These are phyloP conservation scores for Russula griseocarnosa DNA, from an alignment of 768 basidiomycete genomes.

Conservation along the genomic window DNA sequence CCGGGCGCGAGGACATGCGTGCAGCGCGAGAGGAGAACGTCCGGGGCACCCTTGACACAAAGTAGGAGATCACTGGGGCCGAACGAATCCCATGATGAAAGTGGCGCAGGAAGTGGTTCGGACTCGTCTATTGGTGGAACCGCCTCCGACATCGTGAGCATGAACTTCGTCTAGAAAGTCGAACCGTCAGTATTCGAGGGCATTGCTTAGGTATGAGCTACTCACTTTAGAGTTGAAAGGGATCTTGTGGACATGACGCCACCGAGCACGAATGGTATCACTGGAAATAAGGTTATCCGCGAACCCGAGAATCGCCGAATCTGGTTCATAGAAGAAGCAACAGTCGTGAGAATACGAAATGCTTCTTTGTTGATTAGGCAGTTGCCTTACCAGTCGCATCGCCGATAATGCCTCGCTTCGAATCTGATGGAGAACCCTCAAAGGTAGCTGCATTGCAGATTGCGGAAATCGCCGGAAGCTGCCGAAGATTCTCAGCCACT, in stretches of 20 bases:
- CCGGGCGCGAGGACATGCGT: constrained; percentile 38
- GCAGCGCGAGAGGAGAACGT: constrained; percentile 45
- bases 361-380: background rate
- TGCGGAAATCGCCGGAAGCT: constrained; percentile 41
- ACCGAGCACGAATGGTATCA: constrained; percentile 13
- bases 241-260: constrained; percentile 33
- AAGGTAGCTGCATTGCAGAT: constrained; percentile 53
- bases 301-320: constrained; percentile 54
- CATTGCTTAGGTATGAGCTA: constrained; percentile 17
- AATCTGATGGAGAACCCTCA: constrained; percentile 34
- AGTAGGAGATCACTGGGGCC: constrained; percentile 34
- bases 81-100: constrained; percentile 34
- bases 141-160: constrained; percentile 43
- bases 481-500: constrained; percentile 26
- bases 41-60: constrained; percentile 51
- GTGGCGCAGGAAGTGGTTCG: constrained; percentile 27
- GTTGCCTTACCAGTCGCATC: constrained; percentile 48
- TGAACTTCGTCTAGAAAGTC: constrained; percentile 47
- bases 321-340: constrained; percentile 28
- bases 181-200: constrained; percentile 19
- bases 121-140: constrained; percentile 1
- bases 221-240: constrained; percentile 42
- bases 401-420: constrained; percentile 40
- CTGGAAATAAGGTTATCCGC: constrained; percentile 34
- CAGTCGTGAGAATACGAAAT: background rate